Evolutionary conservation across 345 rosid species (phyloP).

Genomic region (Fremontodendron californicum): DNA sequence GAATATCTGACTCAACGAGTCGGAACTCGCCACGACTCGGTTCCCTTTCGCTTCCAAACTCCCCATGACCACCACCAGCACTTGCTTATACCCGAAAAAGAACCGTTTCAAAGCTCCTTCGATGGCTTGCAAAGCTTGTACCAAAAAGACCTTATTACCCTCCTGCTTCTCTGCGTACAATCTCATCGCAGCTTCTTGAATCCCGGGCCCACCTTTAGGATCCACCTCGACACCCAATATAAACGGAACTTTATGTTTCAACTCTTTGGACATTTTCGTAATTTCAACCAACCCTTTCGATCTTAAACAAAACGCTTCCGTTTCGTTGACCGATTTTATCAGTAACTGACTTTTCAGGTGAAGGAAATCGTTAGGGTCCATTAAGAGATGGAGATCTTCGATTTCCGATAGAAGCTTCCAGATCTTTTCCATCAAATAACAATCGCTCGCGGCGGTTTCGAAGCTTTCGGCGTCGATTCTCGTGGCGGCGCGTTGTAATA

Average conservation of each 20-base stretch:
- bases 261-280: constrained; percentile 52
- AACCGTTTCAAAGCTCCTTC: constrained; percentile 77
- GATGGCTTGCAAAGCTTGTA: constrained; percentile 73
- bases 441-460: constrained; percentile 50
- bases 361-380: constrained; percentile 88
- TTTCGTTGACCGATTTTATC: constrained; percentile 42
- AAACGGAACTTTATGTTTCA: constrained; percentile 70
- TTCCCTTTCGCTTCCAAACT: constrained; percentile 72
- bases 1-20: constrained; percentile 74
- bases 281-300: constrained; percentile 67
- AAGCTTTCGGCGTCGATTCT: constrained; percentile 44
- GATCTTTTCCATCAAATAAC: constrained; percentile 54
- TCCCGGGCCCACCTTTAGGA: constrained; percentile 89
- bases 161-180: constrained; percentile 56
- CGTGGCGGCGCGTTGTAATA: constrained; percentile 41
- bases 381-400: constrained; percentile 63
- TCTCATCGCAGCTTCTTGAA: constrained; percentile 91
- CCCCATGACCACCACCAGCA: constrained; percentile 77
- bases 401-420: constrained; percentile 78
- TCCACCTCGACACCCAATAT: constrained; percentile 81
- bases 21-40: constrained; percentile 40
- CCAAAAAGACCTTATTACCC: constrained; percentile 49
- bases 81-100: constrained; percentile 67
- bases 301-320: constrained; percentile 75
- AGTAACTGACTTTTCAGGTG: constrained; percentile 56